These are phyloP conservation scores for Raphanus raphanistrum DNA, from an alignment of 345 rosid species.

Conservation along the genomic window DNA sequence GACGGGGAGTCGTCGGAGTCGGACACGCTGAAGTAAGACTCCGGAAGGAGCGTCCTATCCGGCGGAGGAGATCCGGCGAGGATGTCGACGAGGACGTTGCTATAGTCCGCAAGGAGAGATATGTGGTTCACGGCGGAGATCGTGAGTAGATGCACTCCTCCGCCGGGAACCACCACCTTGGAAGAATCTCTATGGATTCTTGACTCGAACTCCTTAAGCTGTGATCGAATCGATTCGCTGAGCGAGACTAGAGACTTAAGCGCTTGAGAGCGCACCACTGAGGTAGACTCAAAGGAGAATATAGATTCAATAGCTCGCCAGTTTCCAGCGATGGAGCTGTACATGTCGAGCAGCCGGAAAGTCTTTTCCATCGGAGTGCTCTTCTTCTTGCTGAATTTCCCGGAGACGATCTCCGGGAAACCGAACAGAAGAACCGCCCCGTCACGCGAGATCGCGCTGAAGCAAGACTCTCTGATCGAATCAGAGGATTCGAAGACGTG, in stretches of 20 bases:
- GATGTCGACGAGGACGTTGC: constrained; percentile 52
- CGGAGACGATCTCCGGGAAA: constrained; percentile 53
- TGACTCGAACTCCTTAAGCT: constrained; percentile 52
- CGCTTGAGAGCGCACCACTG: constrained; percentile 52
- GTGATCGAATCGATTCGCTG: constrained; percentile 45
- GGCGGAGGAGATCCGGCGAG: constrained; percentile 49
- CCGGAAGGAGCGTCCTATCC: constrained; percentile 40
- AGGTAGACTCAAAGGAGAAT: constrained; percentile 54
- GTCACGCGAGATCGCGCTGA: constrained; percentile 59
- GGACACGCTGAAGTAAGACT: constrained; percentile 43
- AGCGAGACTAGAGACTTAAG: constrained; percentile 52
- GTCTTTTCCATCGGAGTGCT: constrained; percentile 45
- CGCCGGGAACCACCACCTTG: constrained; percentile 45
- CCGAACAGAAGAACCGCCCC: constrained; percentile 58
- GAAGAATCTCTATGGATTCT: constrained; percentile 55
- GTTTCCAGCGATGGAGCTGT: constrained; percentile 49
- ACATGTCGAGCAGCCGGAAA: constrained; percentile 68
- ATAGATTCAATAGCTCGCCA: constrained; percentile 66
- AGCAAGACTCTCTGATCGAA: constrained; percentile 60
- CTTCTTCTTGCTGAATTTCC: constrained; percentile 42
- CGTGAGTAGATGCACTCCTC: constrained; percentile 62
- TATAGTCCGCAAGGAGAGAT: constrained; percentile 61
- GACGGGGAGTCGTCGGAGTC: constrained; percentile 39
- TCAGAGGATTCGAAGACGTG: constrained; percentile 62
- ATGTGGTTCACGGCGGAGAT: constrained; percentile 52